phyloP scores from a whole-genome alignment of 148 eudicot genomes.

The Rhododendron mucronatum region DNA sequence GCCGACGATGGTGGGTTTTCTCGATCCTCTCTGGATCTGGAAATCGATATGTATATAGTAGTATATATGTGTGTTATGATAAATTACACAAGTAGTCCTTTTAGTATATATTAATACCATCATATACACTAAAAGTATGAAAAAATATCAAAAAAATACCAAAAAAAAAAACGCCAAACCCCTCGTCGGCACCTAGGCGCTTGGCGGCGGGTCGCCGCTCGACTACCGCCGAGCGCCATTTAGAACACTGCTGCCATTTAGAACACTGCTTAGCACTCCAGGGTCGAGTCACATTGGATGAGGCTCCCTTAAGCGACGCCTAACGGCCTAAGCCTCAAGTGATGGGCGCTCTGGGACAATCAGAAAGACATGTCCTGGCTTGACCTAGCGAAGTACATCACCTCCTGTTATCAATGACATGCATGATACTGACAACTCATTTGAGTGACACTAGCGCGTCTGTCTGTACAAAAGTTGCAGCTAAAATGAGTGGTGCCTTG shows the following conservation, averaged over 20 bases:
- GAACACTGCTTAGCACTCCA: background rate
- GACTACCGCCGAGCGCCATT: too few relatives aligned
- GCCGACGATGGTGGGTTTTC: too few relatives aligned
- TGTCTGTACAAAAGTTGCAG: background rate
- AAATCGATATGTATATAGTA: too few relatives aligned
- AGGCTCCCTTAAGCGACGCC: background rate
- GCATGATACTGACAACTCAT: background rate
- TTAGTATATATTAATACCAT: too few relatives aligned
- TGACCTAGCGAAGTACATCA: background rate
- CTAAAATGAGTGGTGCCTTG: background rate
- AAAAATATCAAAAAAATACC: too few relatives aligned
- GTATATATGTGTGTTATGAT: too few relatives aligned
- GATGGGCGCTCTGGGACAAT: background rate
- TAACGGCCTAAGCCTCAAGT: background rate
- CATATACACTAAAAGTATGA: too few relatives aligned
- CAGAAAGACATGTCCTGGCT: background rate
- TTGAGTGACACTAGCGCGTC: background rate
- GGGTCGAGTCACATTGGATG: background rate
- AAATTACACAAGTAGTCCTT: too few relatives aligned
- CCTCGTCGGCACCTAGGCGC: too few relatives aligned
- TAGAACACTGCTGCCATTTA: background rate
- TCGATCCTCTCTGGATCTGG: too few relatives aligned
- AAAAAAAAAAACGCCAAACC: too few relatives aligned
- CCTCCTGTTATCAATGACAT: background rate
- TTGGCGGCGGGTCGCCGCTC: too few relatives aligned